Conservation (phyloP, 1,139 yeast species). For the Scheffersomyces cryptocercus region DNA sequence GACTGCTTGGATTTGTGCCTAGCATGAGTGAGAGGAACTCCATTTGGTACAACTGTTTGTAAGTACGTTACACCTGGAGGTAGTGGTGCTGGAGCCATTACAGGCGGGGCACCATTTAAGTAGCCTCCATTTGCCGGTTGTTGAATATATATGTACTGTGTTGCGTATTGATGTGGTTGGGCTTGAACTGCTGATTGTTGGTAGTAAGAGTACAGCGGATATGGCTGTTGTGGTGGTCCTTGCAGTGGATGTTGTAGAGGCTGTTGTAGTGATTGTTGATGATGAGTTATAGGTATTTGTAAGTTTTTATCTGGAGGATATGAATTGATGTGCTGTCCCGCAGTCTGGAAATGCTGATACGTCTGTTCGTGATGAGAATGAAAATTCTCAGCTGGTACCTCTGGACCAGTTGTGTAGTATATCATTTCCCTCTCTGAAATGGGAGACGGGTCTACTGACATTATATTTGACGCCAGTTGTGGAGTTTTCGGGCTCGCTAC, state of each 20-base stretch:
- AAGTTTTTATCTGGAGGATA: no score
- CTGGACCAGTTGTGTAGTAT: no score
- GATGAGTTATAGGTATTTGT: neutral
- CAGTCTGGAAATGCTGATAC: no score
- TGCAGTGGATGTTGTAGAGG: slow-evolving; percentile 1
- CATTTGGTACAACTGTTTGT: no score
- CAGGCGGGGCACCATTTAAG: neutral
- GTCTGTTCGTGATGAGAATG: no score
- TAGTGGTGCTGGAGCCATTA: neutral
- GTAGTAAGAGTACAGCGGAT: neutral
- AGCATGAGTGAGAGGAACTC: neutral
- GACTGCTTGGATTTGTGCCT: slow-evolving; percentile 31
- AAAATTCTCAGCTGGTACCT: no score
- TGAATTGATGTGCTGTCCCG: no score
- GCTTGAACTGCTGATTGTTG: neutral
- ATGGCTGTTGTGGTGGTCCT: slow-evolving; percentile 5
- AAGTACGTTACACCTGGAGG: no score
- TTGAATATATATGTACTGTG: neutral
- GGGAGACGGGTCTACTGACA: no score
- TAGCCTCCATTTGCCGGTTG: neutral
- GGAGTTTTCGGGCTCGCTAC: no score
- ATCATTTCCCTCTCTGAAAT: no score
- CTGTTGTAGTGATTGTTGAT: slow-evolving; percentile 2
- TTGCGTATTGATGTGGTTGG: neutral
- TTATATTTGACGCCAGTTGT: no score